Conservation (phyloP, 2,329 filamentous ascomycete species). For the Trichoderma harzianum region DNA sequence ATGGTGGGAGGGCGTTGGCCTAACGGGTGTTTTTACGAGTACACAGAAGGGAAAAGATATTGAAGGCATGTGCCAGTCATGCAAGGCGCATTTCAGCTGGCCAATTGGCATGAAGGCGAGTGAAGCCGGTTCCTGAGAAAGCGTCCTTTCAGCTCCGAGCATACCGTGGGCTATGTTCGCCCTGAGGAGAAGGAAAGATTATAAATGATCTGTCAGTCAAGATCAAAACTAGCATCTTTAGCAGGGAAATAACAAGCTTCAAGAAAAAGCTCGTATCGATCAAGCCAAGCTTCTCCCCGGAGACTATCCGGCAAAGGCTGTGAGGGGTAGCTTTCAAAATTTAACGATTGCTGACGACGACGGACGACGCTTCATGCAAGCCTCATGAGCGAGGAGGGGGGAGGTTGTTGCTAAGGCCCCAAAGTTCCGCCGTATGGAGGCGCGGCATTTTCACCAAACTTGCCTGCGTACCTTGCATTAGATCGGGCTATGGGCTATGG, state of each 20-base stretch:
- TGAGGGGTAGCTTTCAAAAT: background rate
- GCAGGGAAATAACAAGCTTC: background rate
- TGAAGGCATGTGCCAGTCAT: background rate
- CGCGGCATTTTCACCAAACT: slow-evolving; percentile 14
- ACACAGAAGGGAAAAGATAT: background rate
- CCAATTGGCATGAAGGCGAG: background rate
- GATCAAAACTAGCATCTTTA: background rate
- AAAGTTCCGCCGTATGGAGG: background rate
- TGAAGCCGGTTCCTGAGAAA: background rate
- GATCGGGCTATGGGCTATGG: background rate
- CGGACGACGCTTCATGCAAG: slow-evolving; percentile 14
- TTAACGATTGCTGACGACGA: slow-evolving; percentile 2
- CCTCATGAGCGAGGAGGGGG: background rate
- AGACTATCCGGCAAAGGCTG: background rate
- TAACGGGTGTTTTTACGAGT: background rate
- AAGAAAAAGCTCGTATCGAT: background rate
- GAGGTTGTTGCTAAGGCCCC: background rate
- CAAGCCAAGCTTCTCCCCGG: background rate
- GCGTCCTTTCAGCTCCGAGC: background rate
- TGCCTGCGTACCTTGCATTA: slow-evolving; percentile 19
- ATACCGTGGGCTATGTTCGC: background rate
- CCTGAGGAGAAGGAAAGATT: background rate
- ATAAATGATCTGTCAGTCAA: background rate
- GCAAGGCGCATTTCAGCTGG: background rate
- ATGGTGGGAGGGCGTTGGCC: background rate